phyloP scores from a whole-genome alignment of 371 early-diverging fungal species.

The Actinomucor elegans region DNA sequence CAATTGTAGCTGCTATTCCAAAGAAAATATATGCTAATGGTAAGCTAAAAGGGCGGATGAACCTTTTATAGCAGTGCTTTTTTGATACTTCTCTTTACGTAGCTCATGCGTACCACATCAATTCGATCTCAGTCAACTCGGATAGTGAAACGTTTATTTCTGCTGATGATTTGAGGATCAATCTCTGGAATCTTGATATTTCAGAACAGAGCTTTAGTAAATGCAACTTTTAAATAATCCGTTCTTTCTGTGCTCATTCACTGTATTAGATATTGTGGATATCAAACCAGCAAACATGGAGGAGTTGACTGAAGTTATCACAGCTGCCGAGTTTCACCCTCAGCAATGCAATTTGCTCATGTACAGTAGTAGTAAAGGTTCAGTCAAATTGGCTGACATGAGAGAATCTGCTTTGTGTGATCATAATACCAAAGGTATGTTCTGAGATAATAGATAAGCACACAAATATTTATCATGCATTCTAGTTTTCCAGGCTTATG shows the following conservation, averaged over 20 bases:
- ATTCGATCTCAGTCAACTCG: slow-evolving; percentile 97
- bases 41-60: slow-evolving; percentile 6
- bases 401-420: slow-evolving; percentile 94
- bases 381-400: slow-evolving; percentile 97
- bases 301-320: slow-evolving; percentile 98
- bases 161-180: slow-evolving; percentile 98
- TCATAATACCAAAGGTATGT: slow-evolving; percentile 81
- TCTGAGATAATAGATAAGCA: too few relatives aligned
- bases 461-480: neutral
- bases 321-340: slow-evolving; percentile 98
- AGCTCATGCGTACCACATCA: slow-evolving; percentile 99
- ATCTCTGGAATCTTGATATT: slow-evolving; percentile 96
- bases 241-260: neutral
- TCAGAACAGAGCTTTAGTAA: slow-evolving; percentile 97
- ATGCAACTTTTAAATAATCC: slow-evolving; percentile 5
- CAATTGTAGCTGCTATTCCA: slow-evolving; percentile 93
- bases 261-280: slow-evolving; percentile 90
- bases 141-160: slow-evolving; percentile 97
- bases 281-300: slow-evolving; percentile 99
- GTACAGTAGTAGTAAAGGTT: slow-evolving; percentile 98
- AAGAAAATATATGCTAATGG: slow-evolving; percentile 92
- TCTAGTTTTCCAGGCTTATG: slow-evolving; percentile 90
- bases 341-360: slow-evolving; percentile 94
- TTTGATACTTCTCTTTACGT: neutral
- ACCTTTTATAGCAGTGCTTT: neutral